Evolutionary conservation across 2,329 filamentous ascomycete genomes (phyloP), one percentile per base, ranked within the genome.

Genomic region (Fusarium lyarnte): DNA sequence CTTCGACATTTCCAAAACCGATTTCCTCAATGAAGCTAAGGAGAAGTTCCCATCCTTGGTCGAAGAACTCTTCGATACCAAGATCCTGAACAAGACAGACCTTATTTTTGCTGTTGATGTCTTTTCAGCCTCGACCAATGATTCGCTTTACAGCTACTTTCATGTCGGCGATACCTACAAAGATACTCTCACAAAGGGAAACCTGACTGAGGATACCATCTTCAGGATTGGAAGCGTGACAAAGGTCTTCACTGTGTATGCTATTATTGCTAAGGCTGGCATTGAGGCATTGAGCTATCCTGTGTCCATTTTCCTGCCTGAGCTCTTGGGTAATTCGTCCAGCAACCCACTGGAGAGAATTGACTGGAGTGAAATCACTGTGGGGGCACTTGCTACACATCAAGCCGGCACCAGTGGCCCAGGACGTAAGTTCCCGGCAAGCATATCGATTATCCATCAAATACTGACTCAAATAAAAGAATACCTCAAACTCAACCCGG

Each of bases 121-220:
- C 27, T 78, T 78, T 36, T 78, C 76, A 0, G 69, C 77, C 0
- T 64, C 66, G 0, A 78, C 77, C 0, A 78, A 78, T 9, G 41
- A 53, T 4, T 78, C 75, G 8, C 25, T 78, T 7, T 78, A 75
- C 21, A 77, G 53, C 25, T 72, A 77, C 38, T 70, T 49, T 10
- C 74, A 78, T 27, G 52, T 63, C 5, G 76, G 74, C 2, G 58
- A 74, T 4, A 65, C 55, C 1, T 60, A 69, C 2, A 45, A 78
- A 0, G 45, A 55, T 25, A 66, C 66, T 1, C 45, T 79, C 0
- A 78, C 76, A 0, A 55, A 66, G 1, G 73, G 71, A 0, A 52
- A 63, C 1, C 46, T 80, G 7, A 72, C 60, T 11, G 74, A 76
- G 2, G 36, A 49, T 5, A 75, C 74, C 0, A 62, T 74, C 1